A percentile compares a stretch with the other conserved stretches of the same genome.
Evolutionary conservation across 352 stramenopile species (phyloP).

Genomic region (Phytophthora foliorum): DNA sequence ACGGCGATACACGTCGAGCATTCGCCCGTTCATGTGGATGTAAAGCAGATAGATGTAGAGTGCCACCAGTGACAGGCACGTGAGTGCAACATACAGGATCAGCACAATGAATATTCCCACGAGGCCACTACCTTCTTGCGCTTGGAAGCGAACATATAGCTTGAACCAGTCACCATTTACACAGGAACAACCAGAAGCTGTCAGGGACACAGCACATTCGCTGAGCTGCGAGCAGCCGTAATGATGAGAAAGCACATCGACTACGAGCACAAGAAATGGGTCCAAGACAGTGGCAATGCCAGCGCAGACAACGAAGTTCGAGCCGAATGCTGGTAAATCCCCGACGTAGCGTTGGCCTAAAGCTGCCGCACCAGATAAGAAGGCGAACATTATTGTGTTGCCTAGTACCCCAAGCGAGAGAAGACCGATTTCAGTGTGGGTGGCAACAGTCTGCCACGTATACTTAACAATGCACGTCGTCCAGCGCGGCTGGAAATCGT

Average conservation of each 20-base stretch:
- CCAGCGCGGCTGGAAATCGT: constrained; percentile 73
- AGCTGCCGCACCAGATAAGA: constrained; percentile 51
- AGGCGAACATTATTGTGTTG: constrained; percentile 63
- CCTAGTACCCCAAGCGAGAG: constrained; percentile 66
- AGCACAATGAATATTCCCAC: constrained; percentile 82
- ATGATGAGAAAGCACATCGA: constrained; percentile 83
- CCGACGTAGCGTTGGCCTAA: constrained; percentile 58
- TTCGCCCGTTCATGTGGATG: constrained; percentile 92
- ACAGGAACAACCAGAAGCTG: constrained; percentile 59
- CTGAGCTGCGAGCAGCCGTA: constrained; percentile 70
- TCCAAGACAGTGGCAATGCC: constrained; percentile 84
- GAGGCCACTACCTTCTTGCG: constrained; percentile 78
- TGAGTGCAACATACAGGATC: constrained; percentile 79
- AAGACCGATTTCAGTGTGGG: constrained; percentile 70
- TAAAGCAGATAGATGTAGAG: constrained; percentile 88
- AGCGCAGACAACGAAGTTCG: constrained; percentile 81
- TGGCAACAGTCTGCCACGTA: constrained; percentile 72
- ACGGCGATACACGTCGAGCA: constrained; percentile 89
- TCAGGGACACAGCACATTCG: constrained; percentile 53
- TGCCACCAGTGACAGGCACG: constrained; percentile 56
- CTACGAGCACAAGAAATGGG: constrained; percentile 79
- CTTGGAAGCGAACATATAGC: constrained; percentile 83
- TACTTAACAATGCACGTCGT: constrained; percentile 90
- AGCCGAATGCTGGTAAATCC: constrained; percentile 79
- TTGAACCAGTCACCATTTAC: constrained; percentile 92